phyloP scores from a whole-genome alignment of 2,329 filamentous ascomycete genomes.

The Thyridium curvatum region DNA sequence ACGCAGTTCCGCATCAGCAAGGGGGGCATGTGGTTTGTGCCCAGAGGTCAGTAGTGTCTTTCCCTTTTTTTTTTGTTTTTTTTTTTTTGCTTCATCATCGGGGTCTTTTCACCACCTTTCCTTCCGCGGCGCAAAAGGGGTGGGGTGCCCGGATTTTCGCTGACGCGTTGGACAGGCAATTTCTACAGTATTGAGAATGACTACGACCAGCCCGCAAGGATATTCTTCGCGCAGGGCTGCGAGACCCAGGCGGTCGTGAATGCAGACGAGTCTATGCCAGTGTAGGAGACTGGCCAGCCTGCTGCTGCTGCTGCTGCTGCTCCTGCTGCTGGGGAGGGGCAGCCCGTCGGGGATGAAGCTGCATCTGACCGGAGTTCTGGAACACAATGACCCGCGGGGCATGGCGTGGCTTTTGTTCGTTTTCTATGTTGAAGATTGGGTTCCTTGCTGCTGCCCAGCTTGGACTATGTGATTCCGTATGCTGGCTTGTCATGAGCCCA shows the following conservation, averaged over 20 bases:
- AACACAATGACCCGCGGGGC: too few relatives aligned
- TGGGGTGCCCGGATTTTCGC: too few relatives aligned
- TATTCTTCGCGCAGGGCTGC: conserved; percentile 92
- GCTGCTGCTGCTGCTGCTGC: too few relatives aligned
- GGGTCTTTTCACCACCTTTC: conserved; percentile 8
- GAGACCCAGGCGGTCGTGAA: conserved; percentile 34
- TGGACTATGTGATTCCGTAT: too few relatives aligned
- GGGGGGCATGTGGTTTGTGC: conserved; percentile 90
- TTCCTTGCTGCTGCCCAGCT: too few relatives aligned
- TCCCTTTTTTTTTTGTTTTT: conserved; percentile 4
- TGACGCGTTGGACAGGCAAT: conserved; percentile 67
- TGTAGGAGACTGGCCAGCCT: background rate
- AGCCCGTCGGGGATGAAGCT: too few relatives aligned
- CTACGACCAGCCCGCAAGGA: conserved; percentile 60
- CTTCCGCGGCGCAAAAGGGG: too few relatives aligned
- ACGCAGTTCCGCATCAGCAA: conserved; percentile 76
- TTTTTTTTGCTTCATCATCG: conserved; percentile 4
- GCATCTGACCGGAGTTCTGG: too few relatives aligned
- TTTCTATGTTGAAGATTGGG: too few relatives aligned
- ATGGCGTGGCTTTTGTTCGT: too few relatives aligned
- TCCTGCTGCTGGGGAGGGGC: too few relatives aligned
- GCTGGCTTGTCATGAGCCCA: too few relatives aligned
- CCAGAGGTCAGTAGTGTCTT: conserved; percentile 63
- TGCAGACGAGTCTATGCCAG: conserved; percentile 5
- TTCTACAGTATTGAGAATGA: conserved; percentile 88